Conservation (phyloP, 169 alveolate species). For the Cystoisospora suis region DNA sequence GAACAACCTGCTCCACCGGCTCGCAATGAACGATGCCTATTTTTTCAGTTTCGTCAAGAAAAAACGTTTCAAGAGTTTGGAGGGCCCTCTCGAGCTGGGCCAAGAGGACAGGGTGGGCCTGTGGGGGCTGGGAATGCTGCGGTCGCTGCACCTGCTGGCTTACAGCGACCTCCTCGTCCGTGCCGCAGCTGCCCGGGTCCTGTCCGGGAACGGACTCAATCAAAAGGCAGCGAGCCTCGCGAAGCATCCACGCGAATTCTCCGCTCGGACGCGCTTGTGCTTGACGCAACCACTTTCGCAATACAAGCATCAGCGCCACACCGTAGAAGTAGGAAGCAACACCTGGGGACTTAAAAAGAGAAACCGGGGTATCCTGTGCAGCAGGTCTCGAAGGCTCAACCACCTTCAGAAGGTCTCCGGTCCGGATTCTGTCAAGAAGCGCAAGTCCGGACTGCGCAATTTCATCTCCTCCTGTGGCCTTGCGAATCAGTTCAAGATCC, state of each 20-base stretch:
- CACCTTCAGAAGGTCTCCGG: neutral
- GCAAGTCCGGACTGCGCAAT: neutral
- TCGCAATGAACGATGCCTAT: constrained; percentile 4
- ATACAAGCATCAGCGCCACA: neutral
- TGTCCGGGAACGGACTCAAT: neutral
- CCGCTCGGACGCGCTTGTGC: neutral
- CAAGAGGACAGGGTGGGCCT: neutral
- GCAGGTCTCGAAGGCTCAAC: neutral
- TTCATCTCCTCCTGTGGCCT: neutral
- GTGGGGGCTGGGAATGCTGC: too few relatives aligned
- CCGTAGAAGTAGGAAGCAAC: neutral
- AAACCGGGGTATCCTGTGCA: neutral
- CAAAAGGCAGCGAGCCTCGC: neutral
- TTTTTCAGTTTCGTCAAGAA: neutral
- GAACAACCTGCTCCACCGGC: neutral
- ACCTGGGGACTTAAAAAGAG: too few relatives aligned
- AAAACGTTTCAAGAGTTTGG: neutral
- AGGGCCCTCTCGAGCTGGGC: neutral
- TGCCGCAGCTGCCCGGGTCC: neutral
- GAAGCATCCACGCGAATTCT: neutral
- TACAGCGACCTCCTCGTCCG: too few relatives aligned
- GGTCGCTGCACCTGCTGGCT: too few relatives aligned
- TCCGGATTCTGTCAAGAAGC: neutral
- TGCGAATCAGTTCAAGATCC: neutral
- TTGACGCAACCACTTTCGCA: neutral